phyloP scores from a whole-genome alignment of 495 filamentous ascomycete species.

The Delitschia confertaspora region DNA sequence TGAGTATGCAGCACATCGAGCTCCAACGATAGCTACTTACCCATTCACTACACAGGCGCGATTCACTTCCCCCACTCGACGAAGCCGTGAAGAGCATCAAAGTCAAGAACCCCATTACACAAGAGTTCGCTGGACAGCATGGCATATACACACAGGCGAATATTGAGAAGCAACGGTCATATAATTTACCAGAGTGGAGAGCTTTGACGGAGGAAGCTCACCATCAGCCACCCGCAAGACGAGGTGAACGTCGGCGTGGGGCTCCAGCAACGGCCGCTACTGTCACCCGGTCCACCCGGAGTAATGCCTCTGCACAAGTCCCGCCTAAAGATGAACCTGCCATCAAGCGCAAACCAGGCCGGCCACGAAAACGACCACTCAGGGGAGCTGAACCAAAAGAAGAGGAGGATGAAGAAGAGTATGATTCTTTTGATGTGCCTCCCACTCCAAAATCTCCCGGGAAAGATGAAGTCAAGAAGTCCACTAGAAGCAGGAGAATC shows the following conservation, averaged over 20 bases:
- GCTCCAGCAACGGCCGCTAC: conserved; percentile 49
- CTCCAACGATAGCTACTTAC: conserved; percentile 1
- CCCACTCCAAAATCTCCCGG: conserved; percentile 23
- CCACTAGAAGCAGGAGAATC: conserved; percentile 43
- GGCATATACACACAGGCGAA: conserved; percentile 95
- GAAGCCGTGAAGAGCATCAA: conserved; percentile 83
- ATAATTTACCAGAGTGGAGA: conserved; percentile 95
- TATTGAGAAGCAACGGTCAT: conserved; percentile 86
- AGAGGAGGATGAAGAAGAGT: conserved; percentile 14
- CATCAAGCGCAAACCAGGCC: conserved; percentile 22
- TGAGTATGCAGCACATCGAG: conserved; percentile 36
- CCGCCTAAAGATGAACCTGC: conserved; percentile 6
- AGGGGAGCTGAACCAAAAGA: conserved; percentile 7
- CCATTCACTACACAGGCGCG: conserved; percentile 43
- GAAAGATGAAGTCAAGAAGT: conserved; percentile 20
- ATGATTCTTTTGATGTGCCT: conserved; percentile 14
- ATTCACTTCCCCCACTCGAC: conserved; percentile 64
- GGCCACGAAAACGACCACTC: conserved; percentile 14
- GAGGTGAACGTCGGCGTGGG: conserved; percentile 79
- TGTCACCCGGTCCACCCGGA: conserved; percentile 23
- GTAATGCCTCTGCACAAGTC: conserved; percentile 8
- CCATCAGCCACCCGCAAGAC: conserved; percentile 88
- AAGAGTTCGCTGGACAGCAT: conserved; percentile 90
- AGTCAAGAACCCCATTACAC: conserved; percentile 93
- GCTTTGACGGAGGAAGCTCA: conserved; percentile 83